These are phyloP conservation scores for Meira miltonrushii DNA, from an alignment of 1,284 basidiomycete species.

Conservation along the genomic window DNA sequence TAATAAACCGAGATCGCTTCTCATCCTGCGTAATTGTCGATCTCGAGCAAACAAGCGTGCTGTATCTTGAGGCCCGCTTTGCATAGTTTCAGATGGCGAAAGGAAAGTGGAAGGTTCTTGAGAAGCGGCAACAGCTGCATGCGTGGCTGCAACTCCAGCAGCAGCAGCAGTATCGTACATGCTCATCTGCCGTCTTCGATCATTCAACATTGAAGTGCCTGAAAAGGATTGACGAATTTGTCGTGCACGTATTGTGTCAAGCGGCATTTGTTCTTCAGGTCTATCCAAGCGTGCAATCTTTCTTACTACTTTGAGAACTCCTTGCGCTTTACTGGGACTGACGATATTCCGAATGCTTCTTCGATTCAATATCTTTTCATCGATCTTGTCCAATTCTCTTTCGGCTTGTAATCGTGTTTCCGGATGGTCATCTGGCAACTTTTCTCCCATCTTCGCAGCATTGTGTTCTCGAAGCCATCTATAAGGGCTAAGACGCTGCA, in stretches of 20 bases:
- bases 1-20: constrained; percentile 41
- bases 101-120: background rate
- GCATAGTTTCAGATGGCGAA: background rate
- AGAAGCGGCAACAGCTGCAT: background rate
- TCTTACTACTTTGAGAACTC: constrained; percentile 26
- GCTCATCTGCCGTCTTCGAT: background rate
- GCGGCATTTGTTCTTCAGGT: constrained; percentile 61
- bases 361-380: constrained; percentile 14
- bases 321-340: constrained; percentile 18
- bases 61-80: constrained; percentile 17
- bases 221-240: constrained; percentile 33
- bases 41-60: constrained; percentile 60
- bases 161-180: background rate
- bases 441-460: constrained; percentile 49
- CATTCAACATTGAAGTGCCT: constrained; percentile 24
- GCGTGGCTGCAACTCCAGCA: background rate
- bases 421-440: background rate
- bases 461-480: constrained; percentile 63
- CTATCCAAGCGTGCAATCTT: constrained; percentile 57
- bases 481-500: constrained; percentile 80
- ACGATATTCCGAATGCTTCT: constrained; percentile 9
- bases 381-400: background rate
- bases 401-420: background rate
- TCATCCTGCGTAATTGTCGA: constrained; percentile 59
- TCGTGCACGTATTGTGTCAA: constrained; percentile 54